Evolutionary conservation across 306 rosid genomes (phyloP), one percentile per base, ranked within the genome.

Genomic region (Urtica urens): DNA sequence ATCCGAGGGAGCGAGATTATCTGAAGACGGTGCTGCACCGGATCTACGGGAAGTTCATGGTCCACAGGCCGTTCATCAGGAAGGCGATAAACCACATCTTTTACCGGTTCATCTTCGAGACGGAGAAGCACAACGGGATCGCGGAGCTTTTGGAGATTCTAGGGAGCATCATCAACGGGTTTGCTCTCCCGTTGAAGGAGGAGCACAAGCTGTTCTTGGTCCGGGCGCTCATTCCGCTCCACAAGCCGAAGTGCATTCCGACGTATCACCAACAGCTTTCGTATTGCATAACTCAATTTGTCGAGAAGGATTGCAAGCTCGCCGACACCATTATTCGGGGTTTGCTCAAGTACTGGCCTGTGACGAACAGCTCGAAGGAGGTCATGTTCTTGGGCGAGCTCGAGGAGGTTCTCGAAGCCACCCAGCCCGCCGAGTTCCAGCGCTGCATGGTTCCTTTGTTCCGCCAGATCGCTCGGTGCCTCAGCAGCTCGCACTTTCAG

Each of bases 401-500:
- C 58, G 99, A 90, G 62, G 99, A 90, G 73, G 94, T 90, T 39
- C 67, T 90, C 69, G 99, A 90, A 69, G 87, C 94, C 53, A 90
- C 95, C 62, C 94, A 90, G 58, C 76, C 87, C 58, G 85, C 92
- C 2, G 99, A 90, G 67, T 90, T 90, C 51, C 99, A 90, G 51
- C 83, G 93, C 15, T 79, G 87, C 51, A 85, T 85, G 94, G 79
- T 85, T 25, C 87, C 80, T 17, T 67, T 90, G 79, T 85, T 90
- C 59, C 87, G 74, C 40, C 95, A 73, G 70, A 74, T 90, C 62
- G 70, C 76, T 7, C 83, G 81, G 19, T 90, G 92, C 74, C 65
- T 90, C 71, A 85, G 94, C 79, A 85, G 95, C 77, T 81, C 83
- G 23, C 99, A 90, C 73, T 90, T 90, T 58, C 99, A 90, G 99